Evolutionary conservation across 129 eudicot species (phyloP).

Genomic region (Solidago caesia): DNA sequence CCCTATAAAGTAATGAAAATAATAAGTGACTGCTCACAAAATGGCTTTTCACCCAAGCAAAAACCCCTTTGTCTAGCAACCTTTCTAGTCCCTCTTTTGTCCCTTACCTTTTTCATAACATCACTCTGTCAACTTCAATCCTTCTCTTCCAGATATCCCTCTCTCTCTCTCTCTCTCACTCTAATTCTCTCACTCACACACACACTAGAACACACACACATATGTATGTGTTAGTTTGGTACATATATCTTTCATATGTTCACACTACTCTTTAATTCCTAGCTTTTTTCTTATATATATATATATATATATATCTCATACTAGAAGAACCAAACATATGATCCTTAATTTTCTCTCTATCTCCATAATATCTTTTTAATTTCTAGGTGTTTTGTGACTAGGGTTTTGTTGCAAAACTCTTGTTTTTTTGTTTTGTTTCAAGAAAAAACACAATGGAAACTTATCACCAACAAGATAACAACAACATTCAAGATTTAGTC

Average conservation of each 20-base stretch:
- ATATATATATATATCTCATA: conserved; percentile 4
- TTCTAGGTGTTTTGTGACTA: conserved; percentile 27
- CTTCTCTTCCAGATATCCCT: conserved; percentile 90
- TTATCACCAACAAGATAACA: conserved; percentile 19
- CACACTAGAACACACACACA: conserved; percentile 6
- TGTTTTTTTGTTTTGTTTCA: not conserved
- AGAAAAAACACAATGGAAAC: conserved; percentile 30
- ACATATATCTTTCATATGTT: conserved; percentile 29
- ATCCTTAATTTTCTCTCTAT: conserved; percentile 7
- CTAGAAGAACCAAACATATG: not conserved
- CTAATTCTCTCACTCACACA: conserved; percentile 31
- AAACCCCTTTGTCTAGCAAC: conserved; percentile 29
- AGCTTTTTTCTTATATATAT: conserved; percentile 28
- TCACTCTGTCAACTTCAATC: conserved; percentile 95
- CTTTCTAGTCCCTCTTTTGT: conserved; percentile 88
- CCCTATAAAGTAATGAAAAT: conserved; percentile 24
- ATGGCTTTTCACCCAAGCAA: conserved; percentile 72
- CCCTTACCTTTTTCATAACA: conserved; percentile 75
- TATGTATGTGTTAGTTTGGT: conserved; percentile 4
- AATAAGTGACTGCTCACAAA: conserved; percentile 38
- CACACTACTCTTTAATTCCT: conserved; percentile 13
- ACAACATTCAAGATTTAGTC: conserved; percentile 21
- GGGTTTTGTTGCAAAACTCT: conserved; percentile 23
- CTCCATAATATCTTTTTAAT: not conserved
- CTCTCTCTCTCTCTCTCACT: conserved; percentile 43